phyloP scores from a whole-genome alignment of 2,329 filamentous ascomycete species.

The Aspergillus arachidicola region DNA sequence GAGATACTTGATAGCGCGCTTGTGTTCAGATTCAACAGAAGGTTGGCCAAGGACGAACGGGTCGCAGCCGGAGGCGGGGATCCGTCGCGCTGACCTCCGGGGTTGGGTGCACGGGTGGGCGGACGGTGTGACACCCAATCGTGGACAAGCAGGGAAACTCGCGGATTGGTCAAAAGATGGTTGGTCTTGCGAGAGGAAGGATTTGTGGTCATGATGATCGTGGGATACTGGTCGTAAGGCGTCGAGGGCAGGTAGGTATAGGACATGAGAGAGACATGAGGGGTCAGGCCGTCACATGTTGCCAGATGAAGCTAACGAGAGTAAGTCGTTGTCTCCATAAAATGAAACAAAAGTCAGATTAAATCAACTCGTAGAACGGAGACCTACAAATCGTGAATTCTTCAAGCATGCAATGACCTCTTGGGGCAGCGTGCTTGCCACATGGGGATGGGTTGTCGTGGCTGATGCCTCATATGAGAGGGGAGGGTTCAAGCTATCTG shows the following conservation, averaged over 20 bases:
- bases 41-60: slow-evolving; percentile 74
- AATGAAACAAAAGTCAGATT: background rate
- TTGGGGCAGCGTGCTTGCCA: slow-evolving; percentile 70
- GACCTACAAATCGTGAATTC: slow-evolving; percentile 86
- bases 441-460: slow-evolving; percentile 70
- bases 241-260: slow-evolving; percentile 92
- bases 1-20: slow-evolving; percentile 85
- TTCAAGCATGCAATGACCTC: slow-evolving; percentile 91
- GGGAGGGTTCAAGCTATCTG: slow-evolving; percentile 61
- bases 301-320: slow-evolving; percentile 81
- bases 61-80: slow-evolving; percentile 64
- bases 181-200: slow-evolving; percentile 70
- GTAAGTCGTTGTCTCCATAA: slow-evolving; percentile 8
- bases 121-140: slow-evolving; percentile 96
- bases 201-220: slow-evolving; percentile 92
- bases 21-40: slow-evolving; percentile 89
- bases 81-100: slow-evolving; percentile 59
- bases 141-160: slow-evolving; percentile 92
- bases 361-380: slow-evolving; percentile 14
- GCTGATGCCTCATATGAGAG: slow-evolving; percentile 76
- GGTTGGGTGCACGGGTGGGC: slow-evolving; percentile 64
- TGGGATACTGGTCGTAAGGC: slow-evolving; percentile 68
- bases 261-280: slow-evolving; percentile 97
- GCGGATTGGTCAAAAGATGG: slow-evolving; percentile 81
- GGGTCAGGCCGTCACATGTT: slow-evolving; percentile 79